phyloP scores from a whole-genome alignment of 257 asterid genomes.

The Salvia splendens region DNA sequence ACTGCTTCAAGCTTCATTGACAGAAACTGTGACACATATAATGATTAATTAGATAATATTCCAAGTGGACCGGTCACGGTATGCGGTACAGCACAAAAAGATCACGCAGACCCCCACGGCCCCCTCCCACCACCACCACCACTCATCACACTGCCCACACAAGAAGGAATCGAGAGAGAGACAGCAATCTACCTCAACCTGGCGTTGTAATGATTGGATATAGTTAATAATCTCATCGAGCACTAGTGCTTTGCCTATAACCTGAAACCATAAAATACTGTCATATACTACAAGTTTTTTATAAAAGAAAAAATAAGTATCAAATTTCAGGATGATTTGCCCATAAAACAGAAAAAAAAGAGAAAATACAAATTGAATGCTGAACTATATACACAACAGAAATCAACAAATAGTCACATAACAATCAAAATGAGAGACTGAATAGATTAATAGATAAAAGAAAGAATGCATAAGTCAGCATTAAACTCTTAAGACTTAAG shows the following conservation, averaged over 20 bases:
- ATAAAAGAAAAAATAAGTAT: conserved; percentile 1
- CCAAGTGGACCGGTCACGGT: conserved; percentile 16
- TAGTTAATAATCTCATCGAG: conserved; percentile 92
- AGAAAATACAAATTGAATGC: neutral
- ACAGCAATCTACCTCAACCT: conserved; percentile 66
- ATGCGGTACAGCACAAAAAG: neutral
- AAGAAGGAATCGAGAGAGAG: conserved; percentile 3
- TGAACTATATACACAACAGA: conserved; percentile 1
- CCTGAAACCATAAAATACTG: conserved; percentile 47
- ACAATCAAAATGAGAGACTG: conserved; percentile 8
- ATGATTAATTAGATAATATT: conserved; percentile 28
- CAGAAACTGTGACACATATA: conserved; percentile 58
- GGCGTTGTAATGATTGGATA: conserved; percentile 82
- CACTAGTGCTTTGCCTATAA: conserved; percentile 81
- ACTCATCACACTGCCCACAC: neutral
- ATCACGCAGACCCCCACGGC: neutral
- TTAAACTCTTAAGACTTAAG: conserved; percentile 17
- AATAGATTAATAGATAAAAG: conserved; percentile 11
- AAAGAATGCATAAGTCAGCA: conserved; percentile 21
- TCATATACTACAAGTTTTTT: conserved; percentile 1
- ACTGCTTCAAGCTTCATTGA: conserved; percentile 97
- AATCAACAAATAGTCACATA: conserved; percentile 3
- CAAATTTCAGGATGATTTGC: conserved; percentile 14
- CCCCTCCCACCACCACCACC: neutral
- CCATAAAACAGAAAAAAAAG: conserved; percentile 1